phyloP scores from a whole-genome alignment of 345 rosid genomes.

The Orychophragmus violaceus region DNA sequence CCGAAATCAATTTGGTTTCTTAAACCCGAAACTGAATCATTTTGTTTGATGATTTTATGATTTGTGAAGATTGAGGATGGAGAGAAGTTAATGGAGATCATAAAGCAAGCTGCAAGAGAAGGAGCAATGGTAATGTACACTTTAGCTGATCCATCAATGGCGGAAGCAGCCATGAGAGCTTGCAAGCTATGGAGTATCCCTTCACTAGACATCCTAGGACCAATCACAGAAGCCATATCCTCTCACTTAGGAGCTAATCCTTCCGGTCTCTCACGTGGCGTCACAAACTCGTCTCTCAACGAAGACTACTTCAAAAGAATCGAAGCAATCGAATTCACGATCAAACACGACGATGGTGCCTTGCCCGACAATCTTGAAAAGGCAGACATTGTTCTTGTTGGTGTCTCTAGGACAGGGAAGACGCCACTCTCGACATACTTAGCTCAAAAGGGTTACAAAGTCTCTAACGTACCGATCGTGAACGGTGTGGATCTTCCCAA shows the following conservation, averaged over 20 bases:
- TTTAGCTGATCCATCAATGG: slow-evolving; percentile 73
- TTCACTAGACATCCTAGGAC: slow-evolving; percentile 71
- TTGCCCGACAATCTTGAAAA: slow-evolving; percentile 63
- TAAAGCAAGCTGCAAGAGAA: slow-evolving; percentile 81
- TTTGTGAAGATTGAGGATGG: slow-evolving; percentile 57
- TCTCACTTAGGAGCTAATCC: slow-evolving; percentile 79
- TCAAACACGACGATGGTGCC: slow-evolving; percentile 87
- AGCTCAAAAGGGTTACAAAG: slow-evolving; percentile 82
- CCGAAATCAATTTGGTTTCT: neutral
- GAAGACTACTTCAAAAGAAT: slow-evolving; percentile 68
- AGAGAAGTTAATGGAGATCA: slow-evolving; percentile 58
- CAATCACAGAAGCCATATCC: slow-evolving; percentile 74
- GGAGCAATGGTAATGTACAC: slow-evolving; percentile 71
- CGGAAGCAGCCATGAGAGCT: slow-evolving; percentile 63
- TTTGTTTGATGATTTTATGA: neutral
- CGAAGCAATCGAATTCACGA: slow-evolving; percentile 83
- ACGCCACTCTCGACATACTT: slow-evolving; percentile 76
- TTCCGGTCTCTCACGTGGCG: slow-evolving; percentile 75
- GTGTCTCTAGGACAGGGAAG: slow-evolving; percentile 86
- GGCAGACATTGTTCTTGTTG: slow-evolving; percentile 68
- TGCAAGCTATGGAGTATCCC: slow-evolving; percentile 66
- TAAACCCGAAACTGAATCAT: neutral
- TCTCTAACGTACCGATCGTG: slow-evolving; percentile 78
- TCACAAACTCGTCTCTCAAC: slow-evolving; percentile 42
- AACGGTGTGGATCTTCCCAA: slow-evolving; percentile 64